A percentile compares a stretch with the other conserved stretches of the same genome.
These are phyloP conservation scores for Favolaschia claudopus DNA, from an alignment of 768 basidiomycete species.

Conservation along the genomic window DNA sequence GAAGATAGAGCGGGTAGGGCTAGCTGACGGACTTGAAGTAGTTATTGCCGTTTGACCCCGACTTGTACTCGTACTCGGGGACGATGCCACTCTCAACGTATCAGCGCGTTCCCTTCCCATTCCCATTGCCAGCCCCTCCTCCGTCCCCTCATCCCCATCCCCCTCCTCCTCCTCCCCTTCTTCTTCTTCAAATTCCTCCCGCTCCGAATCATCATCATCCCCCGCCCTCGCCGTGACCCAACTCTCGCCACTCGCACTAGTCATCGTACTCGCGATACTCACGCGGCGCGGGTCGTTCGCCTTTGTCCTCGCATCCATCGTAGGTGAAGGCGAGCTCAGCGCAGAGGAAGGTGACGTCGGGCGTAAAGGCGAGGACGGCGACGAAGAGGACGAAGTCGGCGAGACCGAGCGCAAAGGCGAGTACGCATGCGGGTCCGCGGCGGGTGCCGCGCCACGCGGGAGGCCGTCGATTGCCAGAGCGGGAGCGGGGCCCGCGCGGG, in stretches of 20 bases:
- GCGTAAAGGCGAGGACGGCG: background rate
- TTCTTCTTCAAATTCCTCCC: background rate
- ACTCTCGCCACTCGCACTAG: too few relatives aligned
- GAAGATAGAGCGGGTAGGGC: background rate
- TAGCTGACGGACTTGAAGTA: background rate
- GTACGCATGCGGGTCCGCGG: conserved; percentile 17
- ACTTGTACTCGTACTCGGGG: too few relatives aligned
- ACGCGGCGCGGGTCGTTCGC: conserved; percentile 9
- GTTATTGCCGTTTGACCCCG: too few relatives aligned
- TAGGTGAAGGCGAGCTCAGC: too few relatives aligned
- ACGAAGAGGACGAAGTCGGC: background rate
- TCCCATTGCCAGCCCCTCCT: background rate
- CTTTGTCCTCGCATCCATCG: too few relatives aligned
- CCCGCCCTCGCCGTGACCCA: background rate
- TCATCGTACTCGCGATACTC: background rate
- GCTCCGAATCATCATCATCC: background rate
- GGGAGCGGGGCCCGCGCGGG: too few relatives aligned
- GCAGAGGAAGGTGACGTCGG: background rate
- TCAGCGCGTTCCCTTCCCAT: conserved; percentile 20
- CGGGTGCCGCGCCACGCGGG: conserved; percentile 8
- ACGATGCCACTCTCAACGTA: conserved; percentile 5
- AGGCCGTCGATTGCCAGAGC: too few relatives aligned
- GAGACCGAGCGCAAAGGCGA: background rate
- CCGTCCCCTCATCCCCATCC: background rate
- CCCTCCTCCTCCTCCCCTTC: background rate